These are phyloP conservation scores for Oleoguttula mirabilis DNA, from an alignment of 495 filamentous ascomycete genomes.

Conservation along the genomic window DNA sequence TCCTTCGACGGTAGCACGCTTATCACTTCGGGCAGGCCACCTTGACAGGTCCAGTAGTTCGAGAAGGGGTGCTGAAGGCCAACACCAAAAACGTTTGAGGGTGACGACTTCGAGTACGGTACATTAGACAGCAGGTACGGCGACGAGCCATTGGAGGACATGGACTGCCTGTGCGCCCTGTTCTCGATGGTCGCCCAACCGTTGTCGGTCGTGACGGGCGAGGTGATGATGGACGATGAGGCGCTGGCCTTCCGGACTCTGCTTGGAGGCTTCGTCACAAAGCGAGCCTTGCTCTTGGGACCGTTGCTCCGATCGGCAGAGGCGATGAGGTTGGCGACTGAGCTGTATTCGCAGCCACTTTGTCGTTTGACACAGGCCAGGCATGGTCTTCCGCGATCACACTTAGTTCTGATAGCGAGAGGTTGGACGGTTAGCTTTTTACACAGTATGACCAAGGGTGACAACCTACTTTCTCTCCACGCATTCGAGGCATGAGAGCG, in stretches of 20 bases:
- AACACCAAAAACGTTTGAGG: constrained; percentile 58
- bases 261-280: constrained; percentile 45
- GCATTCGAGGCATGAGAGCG: constrained; percentile 58
- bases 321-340: constrained; percentile 52
- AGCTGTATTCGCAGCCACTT: constrained; percentile 56
- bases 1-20: constrained; percentile 55
- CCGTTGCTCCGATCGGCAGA: constrained; percentile 28
- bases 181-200: constrained; percentile 17
- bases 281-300: constrained; percentile 34
- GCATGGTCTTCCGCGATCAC: constrained; percentile 40
- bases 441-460: too few relatives aligned
- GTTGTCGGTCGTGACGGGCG: constrained; percentile 13
- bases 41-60: constrained; percentile 67
- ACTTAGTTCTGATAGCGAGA: constrained; percentile 24
- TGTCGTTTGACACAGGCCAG: constrained; percentile 60
- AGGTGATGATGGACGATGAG: background rate
- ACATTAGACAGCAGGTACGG: constrained; percentile 54
- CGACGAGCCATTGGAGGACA: constrained; percentile 30
- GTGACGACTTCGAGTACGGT: constrained; percentile 48
- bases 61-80: constrained; percentile 54
- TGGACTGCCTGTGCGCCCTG: constrained; percentile 19
- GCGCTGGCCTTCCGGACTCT: constrained; percentile 18
- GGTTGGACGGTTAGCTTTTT: constrained; percentile 35
- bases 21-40: constrained; percentile 58
- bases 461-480: constrained; percentile 59